Percentiles rank a stretch among this genome's conserved stretches.
phyloP scores from a whole-genome alignment of 1,284 basidiomycete species.

The Microbotryum intermedium region DNA sequence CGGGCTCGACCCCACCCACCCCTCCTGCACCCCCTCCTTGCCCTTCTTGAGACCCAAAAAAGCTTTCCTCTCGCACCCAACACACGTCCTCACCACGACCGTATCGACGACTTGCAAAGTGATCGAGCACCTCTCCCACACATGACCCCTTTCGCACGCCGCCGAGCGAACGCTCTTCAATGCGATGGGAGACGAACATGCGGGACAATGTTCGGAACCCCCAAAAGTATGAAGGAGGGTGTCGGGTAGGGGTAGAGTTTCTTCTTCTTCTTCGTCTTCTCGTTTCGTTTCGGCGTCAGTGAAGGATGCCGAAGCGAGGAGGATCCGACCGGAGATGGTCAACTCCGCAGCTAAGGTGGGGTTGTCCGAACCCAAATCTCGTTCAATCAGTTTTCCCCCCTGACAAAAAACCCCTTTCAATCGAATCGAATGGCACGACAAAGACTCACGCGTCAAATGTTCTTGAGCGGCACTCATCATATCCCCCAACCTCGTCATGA shows the following conservation, averaged over 20 bases:
- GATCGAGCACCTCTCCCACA: constrained; percentile 26
- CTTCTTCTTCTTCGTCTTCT: neutral
- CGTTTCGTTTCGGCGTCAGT: neutral
- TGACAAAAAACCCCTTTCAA: too few relatives aligned
- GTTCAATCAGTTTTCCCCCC: too few relatives aligned
- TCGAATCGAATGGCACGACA: too few relatives aligned
- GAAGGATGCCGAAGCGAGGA: constrained; percentile 15
- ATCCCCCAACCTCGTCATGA: neutral
- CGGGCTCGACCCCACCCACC: neutral
- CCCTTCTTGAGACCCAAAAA: neutral
- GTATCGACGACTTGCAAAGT: constrained; percentile 12
- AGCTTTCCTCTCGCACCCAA: constrained; percentile 17
- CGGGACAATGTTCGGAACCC: constrained; percentile 8
- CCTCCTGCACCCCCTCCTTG: neutral
- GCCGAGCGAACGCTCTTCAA: constrained; percentile 9
- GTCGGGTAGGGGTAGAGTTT: neutral
- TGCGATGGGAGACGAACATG: constrained; percentile 7
- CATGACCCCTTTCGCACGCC: constrained; percentile 11
- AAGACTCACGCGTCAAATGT: neutral
- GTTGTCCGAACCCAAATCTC: too few relatives aligned
- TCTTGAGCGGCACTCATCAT: neutral
- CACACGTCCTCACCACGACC: constrained; percentile 17
- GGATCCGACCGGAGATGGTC: constrained; percentile 6
- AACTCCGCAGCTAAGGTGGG: neutral
- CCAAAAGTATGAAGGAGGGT: constrained; percentile 2